These are phyloP conservation scores for Rhypophila decipiens DNA, from an alignment of 495 filamentous ascomycete species.

Conservation along the genomic window DNA sequence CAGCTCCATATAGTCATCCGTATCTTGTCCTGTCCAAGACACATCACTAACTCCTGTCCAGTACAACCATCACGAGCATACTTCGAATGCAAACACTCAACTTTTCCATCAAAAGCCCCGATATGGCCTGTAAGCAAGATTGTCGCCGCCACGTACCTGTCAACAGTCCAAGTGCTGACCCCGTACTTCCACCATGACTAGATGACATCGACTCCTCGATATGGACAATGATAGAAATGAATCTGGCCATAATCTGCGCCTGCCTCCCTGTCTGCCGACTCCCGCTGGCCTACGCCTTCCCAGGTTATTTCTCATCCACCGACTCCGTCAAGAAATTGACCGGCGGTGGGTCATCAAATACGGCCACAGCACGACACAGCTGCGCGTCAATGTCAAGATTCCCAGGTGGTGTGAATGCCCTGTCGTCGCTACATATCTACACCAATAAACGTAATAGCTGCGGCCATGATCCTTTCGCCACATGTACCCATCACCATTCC, in stretches of 20 bases:
- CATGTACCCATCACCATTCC: too few relatives aligned
- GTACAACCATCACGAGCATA: constrained; percentile 15
- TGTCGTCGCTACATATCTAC: too few relatives aligned
- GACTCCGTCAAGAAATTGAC: too few relatives aligned
- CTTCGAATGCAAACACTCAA: constrained; percentile 17
- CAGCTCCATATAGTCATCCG: background rate
- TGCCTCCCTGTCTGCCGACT: constrained; percentile 35
- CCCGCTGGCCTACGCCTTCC: constrained; percentile 21
- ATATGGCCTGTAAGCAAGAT: constrained; percentile 11
- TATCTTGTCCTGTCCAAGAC: background rate
- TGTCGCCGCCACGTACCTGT: background rate
- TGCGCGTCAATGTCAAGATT: too few relatives aligned
- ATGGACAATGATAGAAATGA: constrained; percentile 43
- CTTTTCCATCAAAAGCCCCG: constrained; percentile 13
- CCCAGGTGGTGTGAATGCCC: too few relatives aligned
- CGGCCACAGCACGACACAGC: too few relatives aligned
- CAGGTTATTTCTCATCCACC: constrained; percentile 7
- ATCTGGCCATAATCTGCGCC: constrained; percentile 41
- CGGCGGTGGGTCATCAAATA: too few relatives aligned
- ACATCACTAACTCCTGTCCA: background rate
- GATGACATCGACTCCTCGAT: constrained; percentile 31
- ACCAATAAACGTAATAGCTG: too few relatives aligned
- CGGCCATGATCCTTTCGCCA: too few relatives aligned
- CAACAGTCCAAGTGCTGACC: background rate
- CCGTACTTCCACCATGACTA: background rate